Evolutionary conservation across 176 grass and related monocot genomes (phyloP).

Genomic region (Juncus effusus): DNA sequence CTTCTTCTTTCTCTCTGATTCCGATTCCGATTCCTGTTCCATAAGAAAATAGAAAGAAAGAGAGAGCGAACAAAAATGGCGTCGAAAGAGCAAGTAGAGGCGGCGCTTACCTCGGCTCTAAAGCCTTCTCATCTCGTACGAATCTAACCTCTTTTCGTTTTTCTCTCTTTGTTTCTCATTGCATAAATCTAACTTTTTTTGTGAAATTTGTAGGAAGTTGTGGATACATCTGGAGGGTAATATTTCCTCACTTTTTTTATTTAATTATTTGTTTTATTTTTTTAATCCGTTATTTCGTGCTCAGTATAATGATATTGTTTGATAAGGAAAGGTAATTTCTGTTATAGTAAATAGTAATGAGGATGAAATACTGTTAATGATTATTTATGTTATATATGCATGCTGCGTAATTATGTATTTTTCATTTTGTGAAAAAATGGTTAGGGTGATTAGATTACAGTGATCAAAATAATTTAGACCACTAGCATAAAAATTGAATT

Average conservation of each 20-base stretch:
- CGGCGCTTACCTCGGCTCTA: slow-evolving; percentile 61
- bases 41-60: not conserved
- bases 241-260: not conserved
- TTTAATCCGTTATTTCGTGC: not conserved
- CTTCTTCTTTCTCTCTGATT: not conserved
- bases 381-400: too few species aligned
- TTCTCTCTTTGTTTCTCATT: slow-evolving; percentile 1
- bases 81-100: slow-evolving; percentile 83
- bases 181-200: slow-evolving; percentile 36
- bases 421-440: too few species aligned
- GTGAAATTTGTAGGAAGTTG: slow-evolving; percentile 51
- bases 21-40: not conserved
- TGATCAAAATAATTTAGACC: too few species aligned
- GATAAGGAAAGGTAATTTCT: not conserved
- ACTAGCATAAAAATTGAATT: too few species aligned
- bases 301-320: slow-evolving; percentile 1
- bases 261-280: not conserved
- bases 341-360: too few species aligned
- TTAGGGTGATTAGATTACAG: too few species aligned
- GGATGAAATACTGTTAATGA: too few species aligned
- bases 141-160: not conserved
- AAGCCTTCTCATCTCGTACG: slow-evolving; percentile 69
- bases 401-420: too few species aligned
- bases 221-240: slow-evolving; percentile 92
- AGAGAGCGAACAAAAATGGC: slow-evolving; percentile 43